Evolutionary conservation across 805 yeast species (phyloP).

Genomic region (Lachancea meyersii): DNA sequence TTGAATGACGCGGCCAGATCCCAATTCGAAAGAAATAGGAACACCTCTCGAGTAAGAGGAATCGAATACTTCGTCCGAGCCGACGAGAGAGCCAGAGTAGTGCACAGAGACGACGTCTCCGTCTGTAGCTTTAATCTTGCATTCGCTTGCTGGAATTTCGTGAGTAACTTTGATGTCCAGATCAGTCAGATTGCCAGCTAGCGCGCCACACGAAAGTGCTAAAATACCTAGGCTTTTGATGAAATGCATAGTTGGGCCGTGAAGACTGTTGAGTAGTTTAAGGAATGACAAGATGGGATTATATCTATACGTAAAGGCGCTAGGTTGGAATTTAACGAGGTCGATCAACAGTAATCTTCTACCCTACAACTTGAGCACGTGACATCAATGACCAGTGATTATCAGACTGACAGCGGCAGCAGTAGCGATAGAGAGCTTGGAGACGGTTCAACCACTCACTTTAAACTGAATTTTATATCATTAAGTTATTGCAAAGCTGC

Average conservation of each 20-base stretch:
- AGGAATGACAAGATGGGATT: neutral
- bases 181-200: slow-evolving; percentile 25
- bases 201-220: neutral
- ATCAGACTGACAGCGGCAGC: too few relatives aligned
- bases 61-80: slow-evolving; percentile 68
- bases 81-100: slow-evolving; percentile 61
- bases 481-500: too few relatives aligned
- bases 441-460: too few relatives aligned
- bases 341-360: too few relatives aligned
- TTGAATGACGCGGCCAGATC: slow-evolving; percentile 69
- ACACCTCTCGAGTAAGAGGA: slow-evolving; percentile 55
- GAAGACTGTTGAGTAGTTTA: neutral
- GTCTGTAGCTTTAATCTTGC: slow-evolving; percentile 48
- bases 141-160: slow-evolving; percentile 44
- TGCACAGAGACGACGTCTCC: slow-evolving; percentile 75
- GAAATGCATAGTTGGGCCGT: neutral
- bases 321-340: too few relatives aligned
- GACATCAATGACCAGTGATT: too few relatives aligned
- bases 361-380: too few relatives aligned
- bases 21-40: slow-evolving; percentile 71
- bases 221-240: neutral
- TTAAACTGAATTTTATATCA: too few relatives aligned
- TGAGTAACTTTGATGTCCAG: slow-evolving; percentile 40
- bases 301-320: too few relatives aligned
- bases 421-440: too few relatives aligned